Evolutionary conservation across 2,329 filamentous ascomycete genomes (phyloP), one percentile per base, ranked within the genome.

Genomic region (Tolypocladium pustulatum): DNA sequence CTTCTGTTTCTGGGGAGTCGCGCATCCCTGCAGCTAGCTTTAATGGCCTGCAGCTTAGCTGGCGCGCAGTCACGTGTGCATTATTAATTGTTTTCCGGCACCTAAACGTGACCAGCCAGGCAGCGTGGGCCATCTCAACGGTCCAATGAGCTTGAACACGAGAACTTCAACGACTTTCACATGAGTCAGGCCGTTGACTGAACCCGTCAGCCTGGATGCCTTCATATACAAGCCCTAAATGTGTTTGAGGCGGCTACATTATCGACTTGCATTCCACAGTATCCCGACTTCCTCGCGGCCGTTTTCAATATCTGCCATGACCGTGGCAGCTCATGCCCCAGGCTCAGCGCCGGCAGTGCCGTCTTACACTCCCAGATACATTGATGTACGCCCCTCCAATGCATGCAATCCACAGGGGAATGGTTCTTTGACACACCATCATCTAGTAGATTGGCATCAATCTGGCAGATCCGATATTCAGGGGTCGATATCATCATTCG

Each of bases 391-490:
- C 61, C 17, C 41, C 38, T 30, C 37, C 41, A n/a, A 5, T 32
- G 3, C 32, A 30, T 15, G 22, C 8, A 32, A 5, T 15, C 30
- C 61, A 55, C 32, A 54, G 38, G 53, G 32, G 54, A 38, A 34
- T 59, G 58, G 49, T 54, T 56, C 56, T 36, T 55, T 60, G 49
- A 60, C 54, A 27, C 17, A 20, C 20, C 7, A 9, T 38, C 41
- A 41, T 62, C 64, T 40, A 66, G 62, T 69, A 87, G 84, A 87
- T 99, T 68, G 94, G 93, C 59, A 97, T 99, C 79, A 99, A 99
- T 73, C 82, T 99, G 58, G 89, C 92, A 57, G 94, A 99, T 69
- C 89, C 90, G 57, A 90, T 97, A 60, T 99, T 93, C 73, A 83
- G 84, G 54, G 94, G 94, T 56, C 75, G 83, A 49, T 95, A 97